Percentiles rank a stretch among this genome's conserved stretches.
phyloP scores from a whole-genome alignment of 2,329 filamentous ascomycete species.

The Paecilomyces sp. region DNA sequence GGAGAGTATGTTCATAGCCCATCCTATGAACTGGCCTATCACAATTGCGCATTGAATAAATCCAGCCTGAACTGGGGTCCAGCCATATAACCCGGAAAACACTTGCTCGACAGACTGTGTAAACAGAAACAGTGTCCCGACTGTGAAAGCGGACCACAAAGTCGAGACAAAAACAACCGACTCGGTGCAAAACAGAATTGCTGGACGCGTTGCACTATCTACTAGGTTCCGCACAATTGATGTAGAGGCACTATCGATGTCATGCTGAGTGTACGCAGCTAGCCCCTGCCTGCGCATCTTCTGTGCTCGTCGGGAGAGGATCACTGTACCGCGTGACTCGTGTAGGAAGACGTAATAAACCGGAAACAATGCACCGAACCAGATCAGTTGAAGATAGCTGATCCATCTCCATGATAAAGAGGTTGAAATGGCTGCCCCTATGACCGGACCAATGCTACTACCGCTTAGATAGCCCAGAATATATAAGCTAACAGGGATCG shows the following conservation, averaged over 20 bases:
- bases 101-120: slow-evolving; percentile 37
- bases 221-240: slow-evolving; percentile 17
- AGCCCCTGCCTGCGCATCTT: slow-evolving; percentile 8
- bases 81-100: slow-evolving; percentile 12
- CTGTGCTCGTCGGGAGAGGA: background rate
- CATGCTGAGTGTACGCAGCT: slow-evolving; percentile 19
- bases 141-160: slow-evolving; percentile 38
- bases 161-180: slow-evolving; percentile 37
- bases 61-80: background rate
- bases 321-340: too few relatives aligned
- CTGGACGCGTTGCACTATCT: slow-evolving; percentile 29
- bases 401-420: slow-evolving; percentile 29
- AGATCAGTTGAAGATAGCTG: slow-evolving; percentile 37
- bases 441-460: slow-evolving; percentile 38
- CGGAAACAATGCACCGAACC: slow-evolving; percentile 7
- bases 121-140: slow-evolving; percentile 38
- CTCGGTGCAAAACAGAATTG: slow-evolving; percentile 33
- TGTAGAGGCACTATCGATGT: slow-evolving; percentile 27
- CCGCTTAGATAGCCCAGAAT: slow-evolving; percentile 36
- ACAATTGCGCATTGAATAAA: background rate
- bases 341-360: background rate
- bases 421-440: slow-evolving; percentile 30
- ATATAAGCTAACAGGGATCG: slow-evolving; percentile 35
- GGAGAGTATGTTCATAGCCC: too few relatives aligned
- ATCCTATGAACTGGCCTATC: background rate